Conservation (phyloP, 1,284 basidiomycete genomes). For the Fomitopsis palustris region DNA sequence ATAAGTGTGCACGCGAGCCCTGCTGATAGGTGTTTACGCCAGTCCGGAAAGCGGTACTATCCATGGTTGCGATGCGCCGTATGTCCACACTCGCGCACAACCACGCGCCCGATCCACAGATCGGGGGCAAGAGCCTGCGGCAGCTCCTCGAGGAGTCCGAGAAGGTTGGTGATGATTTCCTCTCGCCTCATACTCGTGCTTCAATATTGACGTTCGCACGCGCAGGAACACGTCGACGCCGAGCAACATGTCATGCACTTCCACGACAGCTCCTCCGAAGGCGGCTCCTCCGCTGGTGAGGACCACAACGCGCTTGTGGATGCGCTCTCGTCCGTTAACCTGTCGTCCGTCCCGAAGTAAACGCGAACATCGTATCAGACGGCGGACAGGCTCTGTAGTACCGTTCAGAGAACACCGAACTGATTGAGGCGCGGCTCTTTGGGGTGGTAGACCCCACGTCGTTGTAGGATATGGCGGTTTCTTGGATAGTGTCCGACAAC, state of each 20-base stretch:
- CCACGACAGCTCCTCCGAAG: constrained; percentile 26
- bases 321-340: constrained; percentile 17
- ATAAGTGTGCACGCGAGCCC: not conserved
- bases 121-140: constrained; percentile 60
- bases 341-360: constrained; percentile 1
- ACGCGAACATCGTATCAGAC: not conserved
- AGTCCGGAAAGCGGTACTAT: constrained; percentile 86
- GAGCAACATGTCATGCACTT: constrained; percentile 45
- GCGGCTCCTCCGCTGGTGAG: constrained; percentile 7
- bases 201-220: not conserved
- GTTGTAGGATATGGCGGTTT: not conserved
- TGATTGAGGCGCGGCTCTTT: not conserved
- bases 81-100: constrained; percentile 57
- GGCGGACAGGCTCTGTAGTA: not conserved
- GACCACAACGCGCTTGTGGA: constrained; percentile 15
- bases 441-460: not conserved
- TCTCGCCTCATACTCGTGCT: not conserved
- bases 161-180: constrained; percentile 42
- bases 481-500: not conserved
- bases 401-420: not conserved
- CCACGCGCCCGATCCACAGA: constrained; percentile 40
- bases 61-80: constrained; percentile 82
- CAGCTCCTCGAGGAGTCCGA: constrained; percentile 82
- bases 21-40: constrained; percentile 7
- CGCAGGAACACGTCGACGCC: constrained; percentile 33